Evolutionary conservation across 495 filamentous ascomycete species (phyloP), one percentile per base, ranked within the genome.

Genomic region (Stereocaulon alpinum): DNA sequence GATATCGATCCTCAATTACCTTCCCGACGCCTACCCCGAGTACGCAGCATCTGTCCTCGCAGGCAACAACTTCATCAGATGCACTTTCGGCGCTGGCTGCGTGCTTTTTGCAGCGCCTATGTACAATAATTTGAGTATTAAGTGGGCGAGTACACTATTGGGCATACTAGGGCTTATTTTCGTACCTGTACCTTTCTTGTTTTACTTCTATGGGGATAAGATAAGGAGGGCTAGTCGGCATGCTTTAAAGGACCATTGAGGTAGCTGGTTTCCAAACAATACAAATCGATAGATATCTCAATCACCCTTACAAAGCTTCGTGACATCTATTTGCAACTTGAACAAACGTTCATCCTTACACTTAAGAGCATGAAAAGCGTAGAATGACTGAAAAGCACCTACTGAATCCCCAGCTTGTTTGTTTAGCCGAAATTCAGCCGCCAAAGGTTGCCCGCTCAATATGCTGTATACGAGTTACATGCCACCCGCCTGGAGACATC

Each of bases 181-280:
- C 30, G 78, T 91, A 17, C 88, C 87, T 0, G 86, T 92, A 58
- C 87, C 89, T 10, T 58, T 58, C n/a, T 48, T 61, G 22, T 56
- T 61, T 22, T 61, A 59, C 20, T 51, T 51, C 17, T 59, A 20
- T 9, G 57, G 40, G 17, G 45, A 52, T 14, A 40, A 22, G 24
- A 51, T 41, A 29, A 40, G 48, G 22, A 4, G 22, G 20, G 24
- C 40, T 34, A 61, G 50, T 15, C 44, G 32, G 22, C 14, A 55
- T 40, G 55, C 55, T 0, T 20, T 20, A 6, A 57, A 57, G 18
- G 30, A 32, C 18, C 34, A 29, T 60, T 54, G 18, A 17, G 32
- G 11, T 24, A 24, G 24, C 24, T 24, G 24, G 24, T 24, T 24
- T 24, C 3, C 1, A 24, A 24, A 24, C 24, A 24, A 24, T 24